Percentiles rank a stretch among this genome's conserved stretches.
These are phyloP conservation scores for Russula vinacea DNA, from an alignment of 768 basidiomycete species.

Conservation along the genomic window DNA sequence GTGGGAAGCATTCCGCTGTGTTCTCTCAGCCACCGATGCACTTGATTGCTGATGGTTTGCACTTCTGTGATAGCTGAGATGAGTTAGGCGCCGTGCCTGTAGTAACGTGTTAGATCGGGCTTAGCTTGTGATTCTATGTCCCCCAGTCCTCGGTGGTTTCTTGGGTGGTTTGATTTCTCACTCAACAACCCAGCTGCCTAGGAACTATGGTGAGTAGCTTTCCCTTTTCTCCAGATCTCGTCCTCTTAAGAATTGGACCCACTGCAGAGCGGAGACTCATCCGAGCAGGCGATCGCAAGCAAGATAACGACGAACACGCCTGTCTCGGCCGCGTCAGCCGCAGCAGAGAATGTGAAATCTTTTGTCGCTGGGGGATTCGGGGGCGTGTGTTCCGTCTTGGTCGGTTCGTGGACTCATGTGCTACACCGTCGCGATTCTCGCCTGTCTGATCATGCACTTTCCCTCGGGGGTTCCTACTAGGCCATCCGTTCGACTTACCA, in stretches of 20 bases:
- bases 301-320: constrained; percentile 6
- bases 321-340: constrained; percentile 32
- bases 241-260: background rate
- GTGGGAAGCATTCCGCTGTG: no score
- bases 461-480: constrained; percentile 39
- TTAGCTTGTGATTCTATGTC: constrained; percentile 4
- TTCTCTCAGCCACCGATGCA: no score
- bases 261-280: constrained; percentile 22
- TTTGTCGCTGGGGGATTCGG: constrained; percentile 95
- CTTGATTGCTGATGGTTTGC: no score
- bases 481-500: constrained; percentile 98
- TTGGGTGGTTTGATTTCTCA: background rate
- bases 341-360: constrained; percentile 58
- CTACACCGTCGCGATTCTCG: background rate
- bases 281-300: constrained; percentile 12
- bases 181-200: background rate
- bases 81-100: background rate
- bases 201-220: constrained; percentile 15
- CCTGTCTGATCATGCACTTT: background rate
- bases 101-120: background rate
- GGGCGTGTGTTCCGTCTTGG: constrained; percentile 81
- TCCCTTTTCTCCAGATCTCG: background rate
- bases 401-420: constrained; percentile 56
- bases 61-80: background rate
- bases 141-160: background rate